These are phyloP conservation scores for Penicillium soppii DNA, from an alignment of 495 filamentous ascomycete genomes.

Conservation along the genomic window DNA sequence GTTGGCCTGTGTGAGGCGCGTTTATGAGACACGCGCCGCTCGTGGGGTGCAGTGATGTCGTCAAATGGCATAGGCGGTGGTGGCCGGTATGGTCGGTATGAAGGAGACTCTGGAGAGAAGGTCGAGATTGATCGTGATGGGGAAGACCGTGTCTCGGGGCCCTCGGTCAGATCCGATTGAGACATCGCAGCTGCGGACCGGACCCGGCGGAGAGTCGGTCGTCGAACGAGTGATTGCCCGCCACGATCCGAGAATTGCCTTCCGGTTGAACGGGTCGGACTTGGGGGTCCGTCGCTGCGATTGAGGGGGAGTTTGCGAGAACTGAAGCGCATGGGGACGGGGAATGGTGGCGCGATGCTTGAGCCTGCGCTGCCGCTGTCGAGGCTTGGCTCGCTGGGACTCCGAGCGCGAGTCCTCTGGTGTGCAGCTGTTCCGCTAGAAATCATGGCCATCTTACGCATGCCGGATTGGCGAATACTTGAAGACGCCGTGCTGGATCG, in stretches of 20 bases:
- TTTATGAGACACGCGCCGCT: constrained; percentile 16
- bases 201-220: constrained; percentile 68
- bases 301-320: constrained; percentile 73
- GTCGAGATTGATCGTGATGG: constrained; percentile 65
- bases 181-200: constrained; percentile 76
- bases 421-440: constrained; percentile 75
- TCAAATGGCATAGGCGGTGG: constrained; percentile 73
- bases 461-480: constrained; percentile 48
- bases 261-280: constrained; percentile 64
- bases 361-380: constrained; percentile 47
- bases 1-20: constrained; percentile 21
- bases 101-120: constrained; percentile 65
- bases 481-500: constrained; percentile 22
- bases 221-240: constrained; percentile 31
- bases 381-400: constrained; percentile 69
- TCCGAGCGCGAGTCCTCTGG: constrained; percentile 61
- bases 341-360: constrained; percentile 69
- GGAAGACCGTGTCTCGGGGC: constrained; percentile 60
- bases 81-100: constrained; percentile 39
- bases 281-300: constrained; percentile 74
- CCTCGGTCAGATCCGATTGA: constrained; percentile 38
- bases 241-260: constrained; percentile 43
- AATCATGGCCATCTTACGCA: constrained; percentile 68
- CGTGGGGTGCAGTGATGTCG: constrained; percentile 60
- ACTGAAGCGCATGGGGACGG: constrained; percentile 85